phyloP scores from a whole-genome alignment of 2,329 filamentous ascomycete species.

The Coniochaeta ligniaria region DNA sequence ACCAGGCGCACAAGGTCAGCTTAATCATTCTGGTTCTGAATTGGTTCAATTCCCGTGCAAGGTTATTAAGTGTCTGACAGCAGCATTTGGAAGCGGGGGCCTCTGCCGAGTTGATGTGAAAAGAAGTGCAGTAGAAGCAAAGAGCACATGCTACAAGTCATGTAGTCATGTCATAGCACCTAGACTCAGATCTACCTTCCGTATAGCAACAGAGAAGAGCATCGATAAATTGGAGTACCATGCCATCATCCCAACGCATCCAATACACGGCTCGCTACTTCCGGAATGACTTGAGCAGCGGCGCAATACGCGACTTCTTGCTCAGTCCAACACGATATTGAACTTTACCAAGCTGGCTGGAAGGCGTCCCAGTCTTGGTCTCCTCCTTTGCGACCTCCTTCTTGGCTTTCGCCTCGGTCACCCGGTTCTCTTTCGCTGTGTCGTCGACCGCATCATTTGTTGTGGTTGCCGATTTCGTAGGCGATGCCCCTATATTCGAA shows the following conservation, averaged over 20 bases:
- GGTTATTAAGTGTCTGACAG: no score
- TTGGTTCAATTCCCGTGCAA: no score
- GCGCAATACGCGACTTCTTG: constrained; percentile 41
- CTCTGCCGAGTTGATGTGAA: no score
- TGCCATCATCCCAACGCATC: neutral
- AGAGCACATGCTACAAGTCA: neutral
- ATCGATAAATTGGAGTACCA: neutral
- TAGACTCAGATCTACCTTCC: neutral
- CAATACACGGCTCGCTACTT: constrained; percentile 18
- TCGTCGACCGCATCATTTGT: neutral
- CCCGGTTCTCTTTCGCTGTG: constrained; percentile 2
- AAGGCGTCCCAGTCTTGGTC: neutral
- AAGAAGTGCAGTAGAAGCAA: no score
- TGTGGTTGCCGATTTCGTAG: neutral
- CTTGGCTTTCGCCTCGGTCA: constrained; percentile 2
- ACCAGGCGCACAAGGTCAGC: neutral
- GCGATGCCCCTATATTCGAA: neutral
- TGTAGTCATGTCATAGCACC: neutral
- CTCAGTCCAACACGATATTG: constrained; percentile 44
- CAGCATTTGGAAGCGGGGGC: no score
- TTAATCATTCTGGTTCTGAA: neutral
- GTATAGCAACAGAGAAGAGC: neutral
- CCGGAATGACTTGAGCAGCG: constrained; percentile 40
- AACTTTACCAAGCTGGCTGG: constrained; percentile 24
- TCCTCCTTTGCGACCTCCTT: constrained; percentile 1